Evolutionary conservation across 129 eudicot species (phyloP), one percentile per base, ranked within the genome.

Genomic region (Sambucus nigra): DNA sequence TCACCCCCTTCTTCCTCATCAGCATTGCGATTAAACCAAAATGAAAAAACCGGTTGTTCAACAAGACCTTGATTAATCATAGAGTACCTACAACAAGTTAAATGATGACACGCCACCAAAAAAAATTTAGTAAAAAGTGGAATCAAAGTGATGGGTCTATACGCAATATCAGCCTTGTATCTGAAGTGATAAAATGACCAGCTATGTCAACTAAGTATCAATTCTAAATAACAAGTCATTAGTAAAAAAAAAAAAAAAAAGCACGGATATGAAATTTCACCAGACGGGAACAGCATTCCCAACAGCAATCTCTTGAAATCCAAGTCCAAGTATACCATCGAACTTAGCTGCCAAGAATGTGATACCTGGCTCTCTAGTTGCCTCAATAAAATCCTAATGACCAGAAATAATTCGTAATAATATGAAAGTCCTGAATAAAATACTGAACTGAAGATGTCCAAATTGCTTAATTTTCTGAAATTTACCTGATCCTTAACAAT

Each of bases 261-360:
- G 44, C 26, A 47, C 24, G 25, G 42, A 68, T 4, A 35, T 25
- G 41, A 40, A 47, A 49, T 21, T 40, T 25, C 83, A 87, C 96
- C 96, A 87, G 75, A 80, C 89, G 61, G 96, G 96, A 55, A 87
- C 77, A 57, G 89, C 81, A 47, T 83, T 71, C 57, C 89, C 94
- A 51, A 87, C 89, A 63, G 96, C 83, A 35, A 87, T 87, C 51
- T 74, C 94, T 70, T 83, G 88, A 71, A 66, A 87, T 53, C 96
- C 96, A 69, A 87, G 96, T 51, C 96, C 96, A 67, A 87, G 89
- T 44, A 87, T 87, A 63, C 96, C 96, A 68, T 87, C 96, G 55
- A 87, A 87, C 75, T 83, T 87, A 45, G 96, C 96, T 27, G 96
- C 94, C 79, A 87, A 65, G 82, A 87, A 87, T 60, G 96, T 83